phyloP scores from a whole-genome alignment of 129 eudicot species.

The Saussurea involucrata region DNA sequence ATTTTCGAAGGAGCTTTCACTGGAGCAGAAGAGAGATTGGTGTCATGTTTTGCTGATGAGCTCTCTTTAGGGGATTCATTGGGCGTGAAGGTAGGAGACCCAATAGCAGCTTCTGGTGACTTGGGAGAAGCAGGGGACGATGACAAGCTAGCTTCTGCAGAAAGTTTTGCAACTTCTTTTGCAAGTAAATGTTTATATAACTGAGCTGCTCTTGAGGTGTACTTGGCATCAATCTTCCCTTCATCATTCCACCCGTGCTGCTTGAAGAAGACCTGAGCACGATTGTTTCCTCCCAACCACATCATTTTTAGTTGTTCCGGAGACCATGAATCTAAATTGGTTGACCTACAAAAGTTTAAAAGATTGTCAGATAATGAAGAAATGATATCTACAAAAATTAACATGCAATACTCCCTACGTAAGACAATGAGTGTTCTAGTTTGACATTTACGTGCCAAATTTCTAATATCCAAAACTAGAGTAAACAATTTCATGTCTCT shows the following conservation, averaged over 20 bases:
- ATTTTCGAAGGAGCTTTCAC: constrained; percentile 49
- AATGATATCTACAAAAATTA: background rate
- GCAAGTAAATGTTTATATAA: constrained; percentile 71
- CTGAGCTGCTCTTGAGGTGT: constrained; percentile 87
- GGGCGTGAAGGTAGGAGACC: constrained; percentile 33
- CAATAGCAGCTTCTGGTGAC: constrained; percentile 40
- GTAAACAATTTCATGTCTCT: background rate
- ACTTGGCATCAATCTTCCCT: constrained; percentile 83
- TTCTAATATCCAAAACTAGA: background rate
- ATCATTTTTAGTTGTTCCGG: constrained; percentile 79
- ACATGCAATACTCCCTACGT: background rate
- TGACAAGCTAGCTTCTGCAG: constrained; percentile 46
- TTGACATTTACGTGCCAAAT: background rate
- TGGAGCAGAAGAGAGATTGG: constrained; percentile 43
- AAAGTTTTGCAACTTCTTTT: constrained; percentile 82
- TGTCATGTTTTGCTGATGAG: constrained; percentile 37
- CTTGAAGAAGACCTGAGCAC: constrained; percentile 86
- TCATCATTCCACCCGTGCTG: constrained; percentile 92
- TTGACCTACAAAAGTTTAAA: constrained; percentile 46
- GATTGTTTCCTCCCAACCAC: constrained; percentile 84
- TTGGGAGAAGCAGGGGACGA: constrained; percentile 58
- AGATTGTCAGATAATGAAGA: background rate
- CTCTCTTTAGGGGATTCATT: constrained; percentile 51
- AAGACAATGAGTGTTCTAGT: background rate
- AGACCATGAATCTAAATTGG: constrained; percentile 84